Evolutionary conservation across 2,329 filamentous ascomycete genomes (phyloP).

Genomic region (Dactylellina cionopaga): DNA sequence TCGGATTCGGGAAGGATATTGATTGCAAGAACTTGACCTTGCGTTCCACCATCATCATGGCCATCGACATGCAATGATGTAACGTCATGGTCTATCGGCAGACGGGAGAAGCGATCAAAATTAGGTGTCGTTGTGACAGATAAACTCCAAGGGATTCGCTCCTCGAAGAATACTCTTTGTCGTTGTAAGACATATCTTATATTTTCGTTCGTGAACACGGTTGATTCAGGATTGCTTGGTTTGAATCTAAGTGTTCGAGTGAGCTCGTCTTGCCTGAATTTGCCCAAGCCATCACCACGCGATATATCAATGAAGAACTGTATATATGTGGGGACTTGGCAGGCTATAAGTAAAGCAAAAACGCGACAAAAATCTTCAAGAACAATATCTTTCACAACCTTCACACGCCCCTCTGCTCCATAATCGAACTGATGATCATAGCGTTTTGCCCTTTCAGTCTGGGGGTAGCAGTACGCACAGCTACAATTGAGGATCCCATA

Average conservation of each 20-base stretch:
- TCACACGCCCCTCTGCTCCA: neutral
- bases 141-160: neutral
- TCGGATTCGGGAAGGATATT: neutral
- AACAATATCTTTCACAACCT: neutral
- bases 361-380: neutral
- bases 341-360: neutral
- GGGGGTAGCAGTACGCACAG: neutral
- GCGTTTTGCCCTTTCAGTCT: neutral
- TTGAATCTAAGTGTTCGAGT: neutral
- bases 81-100: neutral
- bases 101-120: neutral
- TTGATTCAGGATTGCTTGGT: neutral
- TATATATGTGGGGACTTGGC: neutral
- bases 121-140: neutral
- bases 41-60: neutral
- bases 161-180: constrained; percentile 2
- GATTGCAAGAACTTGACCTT: constrained; percentile 6
- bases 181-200: neutral
- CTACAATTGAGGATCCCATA: neutral
- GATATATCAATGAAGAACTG: neutral
- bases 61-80: neutral
- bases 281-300: neutral
- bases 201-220: neutral
- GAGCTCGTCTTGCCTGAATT: neutral
- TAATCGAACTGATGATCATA: neutral